phyloP scores from a whole-genome alignment of 1,139 yeast genomes.

The Candida sp. region DNA sequence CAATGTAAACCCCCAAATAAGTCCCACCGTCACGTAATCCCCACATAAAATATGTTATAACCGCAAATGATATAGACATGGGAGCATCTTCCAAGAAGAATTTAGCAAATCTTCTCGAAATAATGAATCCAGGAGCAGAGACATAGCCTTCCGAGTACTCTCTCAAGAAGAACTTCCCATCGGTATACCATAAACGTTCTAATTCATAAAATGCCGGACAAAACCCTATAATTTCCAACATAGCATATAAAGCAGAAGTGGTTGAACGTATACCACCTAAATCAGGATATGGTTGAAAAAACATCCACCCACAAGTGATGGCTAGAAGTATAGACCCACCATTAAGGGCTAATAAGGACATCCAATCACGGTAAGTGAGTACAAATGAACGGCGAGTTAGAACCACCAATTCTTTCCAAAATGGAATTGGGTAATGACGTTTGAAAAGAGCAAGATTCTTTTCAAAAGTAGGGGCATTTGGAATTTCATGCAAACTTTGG shows the following conservation, averaged over 20 bases:
- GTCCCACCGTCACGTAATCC: constrained; percentile 45
- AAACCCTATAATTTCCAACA: constrained; percentile 67
- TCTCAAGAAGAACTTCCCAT: constrained; percentile 66
- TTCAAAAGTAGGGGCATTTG: constrained; percentile 11
- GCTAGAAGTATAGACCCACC: constrained; percentile 59
- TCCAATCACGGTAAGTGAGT: constrained; percentile 57
- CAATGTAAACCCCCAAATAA: constrained; percentile 61
- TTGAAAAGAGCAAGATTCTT: constrained; percentile 2
- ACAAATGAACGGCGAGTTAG: constrained; percentile 54
- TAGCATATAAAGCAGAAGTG: constrained; percentile 61
- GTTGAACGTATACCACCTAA: constrained; percentile 67
- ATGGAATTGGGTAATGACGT: constrained; percentile 14
- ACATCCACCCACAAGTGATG: constrained; percentile 71
- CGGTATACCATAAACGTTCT: constrained; percentile 66
- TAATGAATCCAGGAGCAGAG: constrained; percentile 62
- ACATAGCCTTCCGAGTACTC: constrained; percentile 73
- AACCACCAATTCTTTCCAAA: constrained; percentile 46
- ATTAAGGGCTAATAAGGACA: constrained; percentile 51
- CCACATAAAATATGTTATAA: constrained; percentile 73
- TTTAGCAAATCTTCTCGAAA: constrained; percentile 67
- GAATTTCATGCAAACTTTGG: constrained; percentile 1
- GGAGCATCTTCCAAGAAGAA: constrained; percentile 68
- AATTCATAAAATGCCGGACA: constrained; percentile 68
- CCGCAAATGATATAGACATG: constrained; percentile 55
- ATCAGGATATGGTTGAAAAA: constrained; percentile 59